Evolutionary conservation across 805 yeast genomes (phyloP).

Genomic region (Metschnikowia aberdeeniae): DNA sequence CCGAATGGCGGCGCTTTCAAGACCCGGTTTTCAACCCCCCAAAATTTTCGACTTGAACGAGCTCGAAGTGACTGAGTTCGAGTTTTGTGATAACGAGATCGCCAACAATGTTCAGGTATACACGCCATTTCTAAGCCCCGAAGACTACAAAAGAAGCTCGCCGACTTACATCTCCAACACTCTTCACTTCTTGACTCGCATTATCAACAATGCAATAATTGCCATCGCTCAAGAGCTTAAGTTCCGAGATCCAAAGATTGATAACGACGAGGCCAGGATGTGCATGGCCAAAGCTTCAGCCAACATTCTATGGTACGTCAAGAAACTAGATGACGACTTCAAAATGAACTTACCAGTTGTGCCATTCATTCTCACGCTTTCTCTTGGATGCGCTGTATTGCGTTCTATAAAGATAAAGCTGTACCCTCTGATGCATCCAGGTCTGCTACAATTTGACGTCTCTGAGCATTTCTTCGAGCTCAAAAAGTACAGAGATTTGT

Average conservation of each 20-base stretch:
- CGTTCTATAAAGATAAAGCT: neutral
- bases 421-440: neutral
- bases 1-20: neutral
- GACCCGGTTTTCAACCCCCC: conserved; percentile 4
- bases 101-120: conserved; percentile 2
- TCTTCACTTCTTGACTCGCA: conserved; percentile 24
- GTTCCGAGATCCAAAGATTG: conserved; percentile 21
- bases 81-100: conserved; percentile 21
- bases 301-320: conserved; percentile 25
- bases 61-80: conserved; percentile 25
- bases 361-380: conserved; percentile 12
- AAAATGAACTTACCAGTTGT: conserved; percentile 24
- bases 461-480: conserved; percentile 21
- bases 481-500: conserved; percentile 19
- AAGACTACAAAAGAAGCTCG: conserved; percentile 5
- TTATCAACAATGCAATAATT: conserved; percentile 26
- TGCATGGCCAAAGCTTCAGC: conserved; percentile 21
- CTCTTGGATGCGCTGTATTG: conserved; percentile 1
- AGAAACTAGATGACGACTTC: conserved; percentile 17
- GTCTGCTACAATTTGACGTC: conserved; percentile 10
- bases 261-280: conserved; percentile 23
- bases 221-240: conserved; percentile 25
- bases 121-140: neutral
- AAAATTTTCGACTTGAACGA: conserved; percentile 23
- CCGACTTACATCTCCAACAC: conserved; percentile 17